phyloP scores from a whole-genome alignment of 495 filamentous ascomycete species.

The Elasticomyces elasticus region DNA sequence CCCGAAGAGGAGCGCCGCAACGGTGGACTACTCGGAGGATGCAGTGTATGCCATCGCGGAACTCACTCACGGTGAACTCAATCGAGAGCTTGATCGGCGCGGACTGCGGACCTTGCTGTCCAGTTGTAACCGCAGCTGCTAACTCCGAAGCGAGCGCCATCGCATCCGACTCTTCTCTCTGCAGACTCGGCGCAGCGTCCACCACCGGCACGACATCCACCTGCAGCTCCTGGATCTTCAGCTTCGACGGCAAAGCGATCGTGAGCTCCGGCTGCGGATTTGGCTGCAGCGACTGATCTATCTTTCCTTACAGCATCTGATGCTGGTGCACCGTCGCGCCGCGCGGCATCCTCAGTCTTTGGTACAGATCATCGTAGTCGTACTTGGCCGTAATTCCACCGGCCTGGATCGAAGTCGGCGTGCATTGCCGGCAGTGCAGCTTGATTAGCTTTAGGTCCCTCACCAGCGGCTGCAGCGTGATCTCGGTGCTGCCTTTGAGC shows the following conservation, averaged over 20 bases:
- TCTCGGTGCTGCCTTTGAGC: conserved; percentile 69
- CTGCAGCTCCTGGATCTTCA: conserved; percentile 54
- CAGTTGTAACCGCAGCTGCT: conserved; percentile 14
- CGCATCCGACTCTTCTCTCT: conserved; percentile 18
- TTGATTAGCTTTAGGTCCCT: conserved; percentile 58
- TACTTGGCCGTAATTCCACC: conserved; percentile 53
- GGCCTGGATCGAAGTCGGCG: conserved; percentile 57
- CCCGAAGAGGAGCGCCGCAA: too few relatives aligned
- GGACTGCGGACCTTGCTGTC: conserved; percentile 37
- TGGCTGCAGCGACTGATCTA: conserved; percentile 52
- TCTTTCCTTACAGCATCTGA: conserved; percentile 55
- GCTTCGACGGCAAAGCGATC: conserved; percentile 52
- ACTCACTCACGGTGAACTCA: conserved; percentile 61
- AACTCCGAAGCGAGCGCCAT: conserved; percentile 18
- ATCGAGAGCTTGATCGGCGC: conserved; percentile 52
- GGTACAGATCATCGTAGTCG: conserved; percentile 65
- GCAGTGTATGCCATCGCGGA: conserved; percentile 82
- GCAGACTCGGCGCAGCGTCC: conserved; percentile 11
- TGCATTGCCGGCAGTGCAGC: conserved; percentile 80
- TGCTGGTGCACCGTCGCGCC: conserved; percentile 59
- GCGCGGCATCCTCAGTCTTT: conserved; percentile 52
- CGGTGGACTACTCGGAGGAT: too few relatives aligned
- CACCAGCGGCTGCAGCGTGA: conserved; percentile 61
- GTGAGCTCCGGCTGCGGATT: conserved; percentile 50
- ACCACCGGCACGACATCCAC: conserved; percentile 15